Evolutionary conservation across 2,329 filamentous ascomycete species (phyloP), one percentile per base, ranked within the genome.

Genomic region (Talaromyces sp.): DNA sequence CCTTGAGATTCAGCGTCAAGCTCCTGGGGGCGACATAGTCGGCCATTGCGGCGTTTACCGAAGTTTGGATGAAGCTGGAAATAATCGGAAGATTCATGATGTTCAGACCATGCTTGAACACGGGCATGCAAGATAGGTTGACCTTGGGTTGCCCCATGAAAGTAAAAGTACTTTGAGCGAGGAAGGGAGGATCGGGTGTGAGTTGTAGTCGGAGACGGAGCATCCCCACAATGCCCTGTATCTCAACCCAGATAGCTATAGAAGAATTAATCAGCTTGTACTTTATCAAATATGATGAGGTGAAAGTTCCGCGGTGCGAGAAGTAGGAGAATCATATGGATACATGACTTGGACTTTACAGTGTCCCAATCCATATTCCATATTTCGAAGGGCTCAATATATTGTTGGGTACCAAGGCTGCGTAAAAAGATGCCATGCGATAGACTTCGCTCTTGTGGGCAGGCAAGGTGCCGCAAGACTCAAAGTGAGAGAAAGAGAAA

Each of bases 51-150:
- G 39, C 39, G 39, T 41, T 19, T 41, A 41, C 39, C 39, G 39
- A 41, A 41, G 16, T 24, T 19, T 41, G 39, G 24, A 41, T 19
- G 19, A 41, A 41, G 39, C 39, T 41, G 39, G 39, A 41, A 41
- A 41, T 41, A 41, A 41, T 41, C 39, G 39, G 39, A 19, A 41
- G 39, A 41, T 41, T 41, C 39, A 41, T 41, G 39, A 41, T 41
- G 19, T 41, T 41, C 22, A 41, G 39, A 17, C 39, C 39, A 41
- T 41, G 39, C 22, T 41, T 41, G 39, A 41, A 41, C 19, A 41
- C 39, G 39, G 39, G 39, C 39, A 41, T 41, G 39, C 39, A 41
- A 41, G 39, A 41, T 19, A 41, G n/a, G n/a, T 41, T 27, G 39
- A 41, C 39, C 39, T 41, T 41, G 39, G 39, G 39, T 41, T 41